Conservation (phyloP, 2,329 filamentous ascomycete species). For the Apiospora saccharicola region DNA sequence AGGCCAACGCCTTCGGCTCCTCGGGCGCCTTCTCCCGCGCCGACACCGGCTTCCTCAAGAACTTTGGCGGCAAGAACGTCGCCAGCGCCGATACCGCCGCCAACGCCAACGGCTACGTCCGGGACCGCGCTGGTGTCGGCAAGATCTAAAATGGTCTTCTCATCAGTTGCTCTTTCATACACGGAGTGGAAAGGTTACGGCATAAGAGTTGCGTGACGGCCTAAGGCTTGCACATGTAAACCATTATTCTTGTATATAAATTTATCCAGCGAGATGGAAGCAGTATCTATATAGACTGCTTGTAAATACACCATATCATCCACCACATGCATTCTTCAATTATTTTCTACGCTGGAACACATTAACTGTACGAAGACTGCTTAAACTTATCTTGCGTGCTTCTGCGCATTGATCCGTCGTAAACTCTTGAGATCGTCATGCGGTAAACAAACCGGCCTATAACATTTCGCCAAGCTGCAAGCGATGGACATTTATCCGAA, state of each 20-base stretch:
- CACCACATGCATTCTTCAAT: not conserved
- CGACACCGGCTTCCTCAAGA: constrained; percentile 27
- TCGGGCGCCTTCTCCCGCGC: constrained; percentile 27
- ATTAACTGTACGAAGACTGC: not conserved
- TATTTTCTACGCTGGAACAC: no score
- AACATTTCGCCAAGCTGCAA: not conserved
- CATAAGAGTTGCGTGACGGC: not conserved
- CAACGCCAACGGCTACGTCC: constrained; percentile 24
- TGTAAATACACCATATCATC: not conserved
- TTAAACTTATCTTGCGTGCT: no score
- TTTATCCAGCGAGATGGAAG: not conserved
- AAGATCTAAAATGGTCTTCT: constrained; percentile 23
- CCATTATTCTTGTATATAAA: constrained; percentile 14
- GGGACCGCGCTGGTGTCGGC: constrained; percentile 26
- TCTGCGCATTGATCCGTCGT: not conserved
- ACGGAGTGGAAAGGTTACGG: not conserved
- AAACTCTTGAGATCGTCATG: not conserved
- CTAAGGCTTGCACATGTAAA: not conserved
- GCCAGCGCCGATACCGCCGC: constrained; percentile 25
- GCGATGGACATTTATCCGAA: not conserved
- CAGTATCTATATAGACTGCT: not conserved
- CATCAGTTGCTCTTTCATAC: not conserved
- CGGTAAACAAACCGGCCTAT: not conserved
- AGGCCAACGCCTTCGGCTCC: constrained; percentile 27
- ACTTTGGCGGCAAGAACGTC: constrained; percentile 30